Evolutionary conservation across 495 filamentous ascomycete genomes (phyloP), one percentile per base, ranked within the genome.

Genomic region (Durotheca rogersii): DNA sequence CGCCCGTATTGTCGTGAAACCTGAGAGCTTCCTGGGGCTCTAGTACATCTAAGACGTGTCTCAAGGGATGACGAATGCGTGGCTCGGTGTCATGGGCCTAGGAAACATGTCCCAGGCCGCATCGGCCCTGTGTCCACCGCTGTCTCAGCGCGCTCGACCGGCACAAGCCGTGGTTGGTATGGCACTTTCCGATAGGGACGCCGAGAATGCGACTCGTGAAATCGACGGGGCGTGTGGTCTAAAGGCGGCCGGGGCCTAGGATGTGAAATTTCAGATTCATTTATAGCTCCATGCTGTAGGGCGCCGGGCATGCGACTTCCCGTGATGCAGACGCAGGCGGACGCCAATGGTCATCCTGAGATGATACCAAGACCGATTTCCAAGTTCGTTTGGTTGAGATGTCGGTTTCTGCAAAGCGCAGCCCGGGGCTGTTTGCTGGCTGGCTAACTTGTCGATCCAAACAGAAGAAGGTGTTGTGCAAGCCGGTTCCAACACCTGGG

Each of bases 231-330:
- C n/a, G n/a, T n/a, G n/a, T n/a, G n/a, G n/a, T n/a, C n/a, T n/a
- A n/a, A n/a, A n/a, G n/a, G n/a, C n/a, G 23, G 4, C 23, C 9
- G 4, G 23, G 4, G 9, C 4, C 4, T 27, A 27, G 23, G 23
- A 27, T 27, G 23, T 27, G 23, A 27, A 9, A 27, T 27, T 27
- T 9, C 4, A 4, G 9, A 27, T 27, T 27, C 23, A 27, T 27
- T 9, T 27, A 27, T 27, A 27, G 23, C 4, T 9, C 4, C 9
- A 27, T 27, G 23, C 23, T 38, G 6, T 12, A 27, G 35, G 32
- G 30, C 31, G 31, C 46, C 15, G 20, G 38, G 6, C 3, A 47
- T 31, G 50, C 16, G 21, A 18, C 25, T 14, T 41, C 19, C 30
- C 25, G 30, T 14, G 35, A 15, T 31, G 16, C 11, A 44, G 17